Evolutionary conservation across 768 basidiomycete genomes (phyloP).

Genomic region (Boletellus ananiceps): DNA sequence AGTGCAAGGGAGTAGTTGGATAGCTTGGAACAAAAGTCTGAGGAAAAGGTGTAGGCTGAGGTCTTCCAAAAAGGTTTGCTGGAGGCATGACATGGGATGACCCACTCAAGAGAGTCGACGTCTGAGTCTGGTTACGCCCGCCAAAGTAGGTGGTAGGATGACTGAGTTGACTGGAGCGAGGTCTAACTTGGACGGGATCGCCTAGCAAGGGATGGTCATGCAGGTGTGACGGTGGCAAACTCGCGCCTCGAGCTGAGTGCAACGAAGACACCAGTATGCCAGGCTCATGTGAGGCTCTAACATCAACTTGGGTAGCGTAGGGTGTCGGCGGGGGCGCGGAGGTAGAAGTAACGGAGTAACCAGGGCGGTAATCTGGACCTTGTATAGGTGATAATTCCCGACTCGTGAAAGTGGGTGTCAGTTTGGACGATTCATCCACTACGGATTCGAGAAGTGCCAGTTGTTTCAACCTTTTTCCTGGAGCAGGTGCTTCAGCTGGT

Average conservation of each 20-base stretch:
- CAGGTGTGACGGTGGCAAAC: constrained; percentile 1
- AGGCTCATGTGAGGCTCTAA: constrained; percentile 36
- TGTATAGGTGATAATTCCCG: constrained; percentile 20
- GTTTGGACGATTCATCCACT: constrained; percentile 66
- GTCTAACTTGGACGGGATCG: constrained; percentile 43
- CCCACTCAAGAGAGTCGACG: constrained; percentile 9
- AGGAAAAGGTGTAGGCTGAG: constrained; percentile 9
- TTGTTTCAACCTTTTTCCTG: constrained; percentile 63
- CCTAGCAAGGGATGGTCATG: constrained; percentile 5
- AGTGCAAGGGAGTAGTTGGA: constrained; percentile 15
- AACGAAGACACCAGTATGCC: constrained; percentile 5
- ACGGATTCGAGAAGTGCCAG: constrained; percentile 68
- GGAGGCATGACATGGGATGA: constrained; percentile 2
- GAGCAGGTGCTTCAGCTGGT: constrained; percentile 48
- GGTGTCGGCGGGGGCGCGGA: constrained; percentile 28
- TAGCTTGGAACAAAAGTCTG: constrained; percentile 17
- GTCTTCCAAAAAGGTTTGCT: constrained; percentile 5
- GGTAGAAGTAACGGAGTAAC: constrained; percentile 18
- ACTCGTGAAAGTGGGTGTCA: constrained; percentile 41
- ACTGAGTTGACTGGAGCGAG: constrained; percentile 44
- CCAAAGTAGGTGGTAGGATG: constrained; percentile 25
- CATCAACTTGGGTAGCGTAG: constrained; percentile 15
- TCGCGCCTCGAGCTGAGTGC: constrained; percentile 7
- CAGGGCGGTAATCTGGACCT: constrained; percentile 1
- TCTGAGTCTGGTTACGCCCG: constrained; percentile 16